These are phyloP conservation scores for Cladorrhinum sp. DNA, from an alignment of 2,329 filamentous ascomycete genomes.

Conservation along the genomic window DNA sequence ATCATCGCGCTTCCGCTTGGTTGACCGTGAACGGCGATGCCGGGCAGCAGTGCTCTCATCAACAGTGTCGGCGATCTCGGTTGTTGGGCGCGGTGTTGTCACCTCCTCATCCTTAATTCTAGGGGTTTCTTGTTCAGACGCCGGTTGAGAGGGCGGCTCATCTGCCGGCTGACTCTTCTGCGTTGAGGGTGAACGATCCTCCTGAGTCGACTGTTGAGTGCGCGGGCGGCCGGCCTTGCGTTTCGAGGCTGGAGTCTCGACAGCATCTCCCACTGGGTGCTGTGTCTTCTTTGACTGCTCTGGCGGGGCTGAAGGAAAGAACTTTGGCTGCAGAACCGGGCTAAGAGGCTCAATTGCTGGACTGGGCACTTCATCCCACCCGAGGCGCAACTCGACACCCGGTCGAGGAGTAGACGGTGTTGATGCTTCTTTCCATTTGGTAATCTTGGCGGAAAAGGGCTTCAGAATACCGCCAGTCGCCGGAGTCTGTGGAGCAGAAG, in stretches of 20 bases:
- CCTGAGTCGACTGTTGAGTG: conserved; percentile 9
- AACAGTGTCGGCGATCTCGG: conserved; percentile 55
- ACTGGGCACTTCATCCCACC: conserved; percentile 41
- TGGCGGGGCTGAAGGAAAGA: conserved; percentile 2
- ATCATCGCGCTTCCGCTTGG: conserved; percentile 58
- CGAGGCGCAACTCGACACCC: conserved; percentile 30
- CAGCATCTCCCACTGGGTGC: conserved; percentile 3
- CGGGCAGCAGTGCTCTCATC: conserved; percentile 50
- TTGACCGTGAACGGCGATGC: conserved; percentile 35
- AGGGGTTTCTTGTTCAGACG: conserved; percentile 38
- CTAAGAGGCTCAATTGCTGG: conserved; percentile 59
- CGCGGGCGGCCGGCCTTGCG: conserved; percentile 12
- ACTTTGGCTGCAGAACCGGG: conserved; percentile 42
- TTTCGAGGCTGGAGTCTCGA: conserved; percentile 18
- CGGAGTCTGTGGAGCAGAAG: conserved; percentile 25
- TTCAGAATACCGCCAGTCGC: conserved; percentile 10
- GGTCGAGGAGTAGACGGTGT: conserved; percentile 56
- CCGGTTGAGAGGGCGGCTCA: conserved; percentile 34
- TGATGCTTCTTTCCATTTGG: conserved; percentile 56
- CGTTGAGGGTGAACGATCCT: conserved; percentile 6
- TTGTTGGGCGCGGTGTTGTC: conserved; percentile 51
- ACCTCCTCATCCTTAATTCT: conserved; percentile 61
- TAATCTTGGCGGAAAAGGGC: conserved; percentile 40
- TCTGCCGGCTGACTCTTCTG: conserved; percentile 26
- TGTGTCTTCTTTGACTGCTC: conserved; percentile 1